Evolutionary conservation across 2,329 filamentous ascomycete genomes (phyloP).

Genomic region (Epichloe typhina): DNA sequence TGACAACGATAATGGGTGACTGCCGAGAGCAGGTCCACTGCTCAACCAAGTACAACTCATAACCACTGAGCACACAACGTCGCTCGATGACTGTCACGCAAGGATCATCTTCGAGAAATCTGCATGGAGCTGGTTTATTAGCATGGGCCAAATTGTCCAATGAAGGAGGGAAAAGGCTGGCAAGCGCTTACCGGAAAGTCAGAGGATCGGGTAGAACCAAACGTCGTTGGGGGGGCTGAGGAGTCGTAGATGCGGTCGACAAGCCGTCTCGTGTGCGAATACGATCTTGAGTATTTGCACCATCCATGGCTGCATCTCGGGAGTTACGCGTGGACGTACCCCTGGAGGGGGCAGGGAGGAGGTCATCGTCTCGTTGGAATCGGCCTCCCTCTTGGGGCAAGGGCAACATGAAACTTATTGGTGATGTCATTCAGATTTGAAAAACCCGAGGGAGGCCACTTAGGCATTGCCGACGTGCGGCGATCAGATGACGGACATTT

Average conservation of each 20-base stretch:
- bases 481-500: slow-evolving; percentile 1
- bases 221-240: slow-evolving; percentile 25
- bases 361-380: slow-evolving; percentile 6
- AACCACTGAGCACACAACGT: slow-evolving; percentile 58
- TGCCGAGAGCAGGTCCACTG: slow-evolving; percentile 93
- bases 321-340: background rate
- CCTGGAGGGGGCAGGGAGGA: background rate
- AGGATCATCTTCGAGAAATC: slow-evolving; percentile 76
- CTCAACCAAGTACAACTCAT: slow-evolving; percentile 88
- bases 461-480: slow-evolving; percentile 3
- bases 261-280: slow-evolving; percentile 6
- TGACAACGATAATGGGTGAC: slow-evolving; percentile 83
- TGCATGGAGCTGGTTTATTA: slow-evolving; percentile 14
- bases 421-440: slow-evolving; percentile 6
- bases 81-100: slow-evolving; percentile 63
- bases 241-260: slow-evolving; percentile 6
- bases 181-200: slow-evolving; percentile 34
- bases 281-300: background rate
- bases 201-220: slow-evolving; percentile 47
- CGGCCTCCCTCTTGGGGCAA: slow-evolving; percentile 5
- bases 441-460: background rate
- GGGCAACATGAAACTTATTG: slow-evolving; percentile 5
- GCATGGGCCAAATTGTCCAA: background rate
- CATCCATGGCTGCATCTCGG: slow-evolving; percentile 2
- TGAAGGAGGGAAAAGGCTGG: background rate